A percentile compares a stretch with the other conserved stretches of the same genome.
Conservation (phyloP, 2,329 filamentous ascomycete species). For the Apiospora rasikravindrae region DNA sequence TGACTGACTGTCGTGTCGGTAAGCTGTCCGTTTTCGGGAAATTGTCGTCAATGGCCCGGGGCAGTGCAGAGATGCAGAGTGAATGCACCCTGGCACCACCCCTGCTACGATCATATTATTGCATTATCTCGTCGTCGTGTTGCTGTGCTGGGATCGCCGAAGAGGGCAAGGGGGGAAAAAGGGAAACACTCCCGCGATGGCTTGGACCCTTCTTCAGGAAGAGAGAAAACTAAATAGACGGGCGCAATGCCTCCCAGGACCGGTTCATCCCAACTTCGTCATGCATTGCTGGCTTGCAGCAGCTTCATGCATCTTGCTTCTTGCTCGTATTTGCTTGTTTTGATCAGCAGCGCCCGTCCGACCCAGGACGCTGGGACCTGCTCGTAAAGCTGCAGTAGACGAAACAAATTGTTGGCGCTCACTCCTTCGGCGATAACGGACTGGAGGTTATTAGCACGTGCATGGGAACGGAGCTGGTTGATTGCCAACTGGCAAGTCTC, state of each 20-base stretch:
- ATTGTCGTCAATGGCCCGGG: constrained; percentile 4
- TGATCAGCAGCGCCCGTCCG: background rate
- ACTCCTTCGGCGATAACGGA: too few relatives aligned
- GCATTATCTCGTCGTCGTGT: background rate
- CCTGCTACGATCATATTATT: constrained; percentile 4
- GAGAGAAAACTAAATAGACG: background rate
- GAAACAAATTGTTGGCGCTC: too few relatives aligned
- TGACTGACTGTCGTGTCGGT: too few relatives aligned
- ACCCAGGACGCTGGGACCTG: background rate
- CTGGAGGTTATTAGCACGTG: too few relatives aligned
- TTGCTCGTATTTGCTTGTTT: background rate
- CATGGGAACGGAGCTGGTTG: too few relatives aligned
- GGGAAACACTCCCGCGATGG: background rate
- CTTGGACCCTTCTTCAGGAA: background rate
- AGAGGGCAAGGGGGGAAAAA: background rate
- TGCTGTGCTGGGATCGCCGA: background rate
- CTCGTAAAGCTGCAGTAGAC: too few relatives aligned
- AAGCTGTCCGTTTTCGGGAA: background rate
- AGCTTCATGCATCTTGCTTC: background rate
- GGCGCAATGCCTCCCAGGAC: background rate
- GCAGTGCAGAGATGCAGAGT: background rate
- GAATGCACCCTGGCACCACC: background rate
- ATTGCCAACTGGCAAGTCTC: too few relatives aligned
- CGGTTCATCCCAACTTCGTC: constrained; percentile 7
- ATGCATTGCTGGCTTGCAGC: too few relatives aligned